phyloP scores from a whole-genome alignment of 176 grass and related monocot species.

The Aegilops bicornis region DNA sequence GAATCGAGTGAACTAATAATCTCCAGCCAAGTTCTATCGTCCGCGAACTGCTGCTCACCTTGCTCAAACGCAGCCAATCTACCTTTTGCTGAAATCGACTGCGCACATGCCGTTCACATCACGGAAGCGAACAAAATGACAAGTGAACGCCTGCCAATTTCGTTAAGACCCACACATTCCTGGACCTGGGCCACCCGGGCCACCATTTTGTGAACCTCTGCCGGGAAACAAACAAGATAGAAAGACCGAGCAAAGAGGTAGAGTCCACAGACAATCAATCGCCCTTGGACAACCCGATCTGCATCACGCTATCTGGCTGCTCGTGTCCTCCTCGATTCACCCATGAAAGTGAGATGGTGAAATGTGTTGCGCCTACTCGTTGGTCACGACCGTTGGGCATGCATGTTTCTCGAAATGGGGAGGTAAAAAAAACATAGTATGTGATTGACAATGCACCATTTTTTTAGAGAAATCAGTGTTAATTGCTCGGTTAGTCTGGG shows the following conservation, averaged over 20 bases:
- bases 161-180: slow-evolving; percentile 8
- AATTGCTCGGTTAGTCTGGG: neutral
- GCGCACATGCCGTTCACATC: slow-evolving; percentile 29
- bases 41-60: neutral
- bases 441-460: neutral
- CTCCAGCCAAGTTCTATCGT: neutral
- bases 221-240: slow-evolving; percentile 30
- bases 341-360: slow-evolving; percentile 7
- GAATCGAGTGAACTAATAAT: too few species aligned
- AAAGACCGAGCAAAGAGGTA: neutral
- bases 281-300: slow-evolving; percentile 16
- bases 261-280: slow-evolving; percentile 22
- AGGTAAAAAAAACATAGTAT: neutral
- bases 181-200: neutral
- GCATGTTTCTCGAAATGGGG: neutral
- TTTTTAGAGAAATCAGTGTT: too few species aligned
- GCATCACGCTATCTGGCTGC: slow-evolving; percentile 13
- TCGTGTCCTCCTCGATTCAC: neutral
- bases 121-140: slow-evolving; percentile 25
- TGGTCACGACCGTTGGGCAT: neutral
- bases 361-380: neutral
- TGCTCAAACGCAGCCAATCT: slow-evolving; percentile 11
- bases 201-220: slow-evolving; percentile 1
- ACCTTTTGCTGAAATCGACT: slow-evolving; percentile 27
- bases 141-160: slow-evolving; percentile 24